A percentile compares a stretch with the other conserved stretches of the same genome.
These are phyloP conservation scores for Cyclotella atomus DNA, from an alignment of 108 stramenopile species.

Conservation along the genomic window DNA sequence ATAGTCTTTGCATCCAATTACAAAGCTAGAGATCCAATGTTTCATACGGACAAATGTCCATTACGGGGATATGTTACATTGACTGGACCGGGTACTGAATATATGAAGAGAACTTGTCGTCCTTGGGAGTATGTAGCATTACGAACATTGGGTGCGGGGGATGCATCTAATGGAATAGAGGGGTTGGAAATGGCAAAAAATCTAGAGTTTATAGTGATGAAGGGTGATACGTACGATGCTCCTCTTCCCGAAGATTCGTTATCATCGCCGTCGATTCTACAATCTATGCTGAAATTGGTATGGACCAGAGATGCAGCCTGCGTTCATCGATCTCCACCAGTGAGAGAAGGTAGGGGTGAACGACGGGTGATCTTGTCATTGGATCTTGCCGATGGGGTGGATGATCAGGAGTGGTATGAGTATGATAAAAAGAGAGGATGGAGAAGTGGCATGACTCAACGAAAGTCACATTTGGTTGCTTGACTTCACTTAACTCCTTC, in stretches of 20 bases:
- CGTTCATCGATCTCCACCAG: constrained; percentile 70
- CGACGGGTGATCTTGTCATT: constrained; percentile 64
- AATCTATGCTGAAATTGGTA: constrained; percentile 9
- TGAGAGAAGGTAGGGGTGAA: not conserved
- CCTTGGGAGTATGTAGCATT: constrained; percentile 63
- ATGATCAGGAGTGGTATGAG: constrained; percentile 72
- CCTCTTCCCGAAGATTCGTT: constrained; percentile 20
- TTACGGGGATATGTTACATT: constrained; percentile 64
- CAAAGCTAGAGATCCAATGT: constrained; percentile 58
- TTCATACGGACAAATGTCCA: constrained; percentile 71
- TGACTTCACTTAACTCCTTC: not conserved
- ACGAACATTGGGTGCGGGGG: constrained; percentile 49
- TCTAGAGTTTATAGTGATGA: constrained; percentile 73
- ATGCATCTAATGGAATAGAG: not conserved
- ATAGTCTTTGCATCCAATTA: constrained; percentile 64
- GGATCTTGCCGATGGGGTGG: constrained; percentile 63
- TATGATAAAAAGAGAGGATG: constrained; percentile 44
- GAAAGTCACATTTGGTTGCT: constrained; percentile 50
- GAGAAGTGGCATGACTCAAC: constrained; percentile 65
- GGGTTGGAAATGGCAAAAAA: constrained; percentile 48
- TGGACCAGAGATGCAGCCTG: constrained; percentile 62
- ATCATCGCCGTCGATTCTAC: constrained; percentile 5
- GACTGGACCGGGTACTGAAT: constrained; percentile 63
- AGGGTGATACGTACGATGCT: constrained; percentile 63
- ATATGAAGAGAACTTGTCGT: constrained; percentile 38